Base-by-base conservation (phyloP, 2,329 filamentous ascomycete species). In the Claviceps sp. region DNA sequence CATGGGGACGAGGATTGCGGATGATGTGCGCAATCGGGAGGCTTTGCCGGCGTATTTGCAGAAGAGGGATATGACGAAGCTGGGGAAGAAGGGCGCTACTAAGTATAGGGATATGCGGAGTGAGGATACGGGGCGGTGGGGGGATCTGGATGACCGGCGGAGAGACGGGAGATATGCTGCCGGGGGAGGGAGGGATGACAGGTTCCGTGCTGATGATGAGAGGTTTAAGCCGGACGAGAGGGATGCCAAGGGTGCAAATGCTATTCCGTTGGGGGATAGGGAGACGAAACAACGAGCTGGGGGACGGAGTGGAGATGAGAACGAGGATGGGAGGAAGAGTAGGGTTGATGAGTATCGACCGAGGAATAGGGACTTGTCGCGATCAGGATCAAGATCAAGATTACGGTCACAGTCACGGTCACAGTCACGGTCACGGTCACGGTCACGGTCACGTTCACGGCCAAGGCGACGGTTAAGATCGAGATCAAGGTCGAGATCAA, bases 121-220 rank as follows among this genome's bases (percentile, higher is more conserved):
- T 14, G 91, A 98, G 69, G 93, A 98, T 68, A 98, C 93, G 0
- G 93, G 93, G 0, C 74, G 78, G 34, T 96, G 90, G 85, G 91
- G 85, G 4, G 75, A 82, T 47, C 75, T 78, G 56, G 77, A 77
- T 26, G 78, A 80, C 55, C 72, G 65, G 60, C 52, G 50, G 5
- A 45, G 29, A 9, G 42, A 22, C 13, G 55, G 68, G 56, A 62
- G 66, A 50, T 56, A 59, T 4, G 56, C 59, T 5, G 73, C 71
- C 13, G 68, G 73, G 13, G 85, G 88, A 61, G 85, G 86, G 52
- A 67, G 85, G 13, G 85, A 88, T 61, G 85, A 86, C 52, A 67
- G 85, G 53, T 89, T 86, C 61, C 74, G 74, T 59, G 77, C 82
- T 2, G 85, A 89, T 60, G 73, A 74, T 11, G 76, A 76, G 50